A percentile compares a stretch with the other conserved stretches of the same genome.
Evolutionary conservation across 768 basidiomycete species (phyloP).

Genomic region (Tephrocybe sp.): DNA sequence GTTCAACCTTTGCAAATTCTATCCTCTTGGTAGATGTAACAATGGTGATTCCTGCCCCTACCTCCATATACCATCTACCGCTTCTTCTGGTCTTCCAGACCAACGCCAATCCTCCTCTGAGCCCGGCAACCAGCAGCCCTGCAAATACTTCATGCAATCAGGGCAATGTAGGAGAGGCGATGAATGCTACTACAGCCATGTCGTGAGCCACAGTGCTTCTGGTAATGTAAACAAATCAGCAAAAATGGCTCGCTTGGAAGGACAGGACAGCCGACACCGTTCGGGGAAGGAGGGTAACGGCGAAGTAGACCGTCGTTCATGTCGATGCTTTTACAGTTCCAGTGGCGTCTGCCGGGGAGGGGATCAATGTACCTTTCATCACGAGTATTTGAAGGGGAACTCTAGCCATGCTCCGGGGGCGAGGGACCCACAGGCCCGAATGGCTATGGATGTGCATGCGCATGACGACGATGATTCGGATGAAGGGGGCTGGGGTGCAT

Average conservation of each 20-base stretch:
- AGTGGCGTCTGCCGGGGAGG: slow-evolving; percentile 5
- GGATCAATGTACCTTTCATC: slow-evolving; percentile 9
- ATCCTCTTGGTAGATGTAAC: slow-evolving; percentile 34
- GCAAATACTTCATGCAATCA: slow-evolving; percentile 20
- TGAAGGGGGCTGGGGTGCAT: slow-evolving; percentile 15
- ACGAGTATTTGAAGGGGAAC: background rate
- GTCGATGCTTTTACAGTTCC: background rate
- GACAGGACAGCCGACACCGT: background rate
- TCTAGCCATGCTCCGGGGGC: too few relatives aligned
- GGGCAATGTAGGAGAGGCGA: slow-evolving; percentile 14
- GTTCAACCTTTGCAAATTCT: slow-evolving; percentile 30
- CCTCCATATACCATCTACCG: slow-evolving; percentile 25
- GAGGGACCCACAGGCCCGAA: too few relatives aligned
- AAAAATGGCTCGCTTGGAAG: too few relatives aligned
- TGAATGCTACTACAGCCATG: slow-evolving; percentile 12
- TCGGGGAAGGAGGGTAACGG: background rate
- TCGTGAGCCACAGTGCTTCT: background rate
- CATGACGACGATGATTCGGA: background rate
- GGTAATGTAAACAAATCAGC: background rate
- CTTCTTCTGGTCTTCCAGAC: background rate
- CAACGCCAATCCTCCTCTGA: background rate
- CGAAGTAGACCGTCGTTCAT: background rate
- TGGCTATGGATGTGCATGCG: background rate
- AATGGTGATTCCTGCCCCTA: slow-evolving; percentile 38
- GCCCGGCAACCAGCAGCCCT: slow-evolving; percentile 12